A percentile compares a stretch with the other conserved stretches of the same genome.
Conservation (phyloP, 495 filamentous ascomycete species). For the Daldinia bambusicola region DNA sequence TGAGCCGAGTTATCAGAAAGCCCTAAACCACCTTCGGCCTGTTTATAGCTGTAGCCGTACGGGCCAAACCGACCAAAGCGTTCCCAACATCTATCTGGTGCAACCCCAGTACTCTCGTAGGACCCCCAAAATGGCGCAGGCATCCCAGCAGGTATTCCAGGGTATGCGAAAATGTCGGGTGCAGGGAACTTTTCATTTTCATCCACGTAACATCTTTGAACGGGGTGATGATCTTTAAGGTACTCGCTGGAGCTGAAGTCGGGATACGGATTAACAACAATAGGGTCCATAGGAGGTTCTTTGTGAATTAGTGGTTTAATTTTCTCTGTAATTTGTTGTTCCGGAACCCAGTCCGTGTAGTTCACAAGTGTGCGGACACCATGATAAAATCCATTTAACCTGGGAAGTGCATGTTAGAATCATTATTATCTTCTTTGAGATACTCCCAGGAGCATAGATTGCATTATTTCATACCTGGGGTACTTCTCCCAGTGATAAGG, state of each 20-base stretch:
- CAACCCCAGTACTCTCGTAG: slow-evolving; percentile 73
- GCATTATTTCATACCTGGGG: slow-evolving; percentile 30
- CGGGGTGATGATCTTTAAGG: slow-evolving; percentile 65
- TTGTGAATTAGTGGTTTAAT: slow-evolving; percentile 40
- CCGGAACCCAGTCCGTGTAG: slow-evolving; percentile 68
- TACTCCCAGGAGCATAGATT: slow-evolving; percentile 9
- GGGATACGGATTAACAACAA: slow-evolving; percentile 71
- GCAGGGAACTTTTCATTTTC: slow-evolving; percentile 63
- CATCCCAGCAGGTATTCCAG: slow-evolving; percentile 74
- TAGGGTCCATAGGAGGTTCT: slow-evolving; percentile 55
- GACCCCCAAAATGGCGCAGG: slow-evolving; percentile 79
- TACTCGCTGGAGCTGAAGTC: slow-evolving; percentile 67
- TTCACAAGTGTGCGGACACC: slow-evolving; percentile 71
- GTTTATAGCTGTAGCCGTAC: slow-evolving; percentile 84
- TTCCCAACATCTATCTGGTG: slow-evolving; percentile 84
- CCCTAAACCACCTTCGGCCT: slow-evolving; percentile 76
- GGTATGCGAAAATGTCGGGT: slow-evolving; percentile 69
- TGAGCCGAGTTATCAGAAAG: slow-evolving; percentile 73
- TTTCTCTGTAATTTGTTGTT: slow-evolving; percentile 62
- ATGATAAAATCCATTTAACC: slow-evolving; percentile 75
- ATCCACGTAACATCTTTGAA: slow-evolving; percentile 76
- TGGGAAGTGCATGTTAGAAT: slow-evolving; percentile 28
- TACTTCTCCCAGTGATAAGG: slow-evolving; percentile 46
- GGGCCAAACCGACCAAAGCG: slow-evolving; percentile 82
- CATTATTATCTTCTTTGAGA: not conserved